Evolutionary conservation across 140 eudicot species (phyloP).

Genomic region (Senecio squalidus): DNA sequence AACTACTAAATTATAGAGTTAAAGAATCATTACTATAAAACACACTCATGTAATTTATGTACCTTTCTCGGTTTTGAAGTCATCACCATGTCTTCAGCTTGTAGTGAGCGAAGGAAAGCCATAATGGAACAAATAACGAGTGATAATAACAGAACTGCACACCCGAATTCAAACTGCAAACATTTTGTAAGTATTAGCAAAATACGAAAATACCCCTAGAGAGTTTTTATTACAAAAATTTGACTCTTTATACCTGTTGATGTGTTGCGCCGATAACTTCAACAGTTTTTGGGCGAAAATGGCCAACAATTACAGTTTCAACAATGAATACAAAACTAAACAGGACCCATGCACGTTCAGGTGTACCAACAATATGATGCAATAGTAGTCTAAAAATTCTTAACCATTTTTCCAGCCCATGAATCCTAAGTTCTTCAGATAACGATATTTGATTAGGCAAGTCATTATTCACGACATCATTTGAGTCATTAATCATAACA

Average conservation of each 20-base stretch:
- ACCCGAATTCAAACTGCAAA: conserved; percentile 90
- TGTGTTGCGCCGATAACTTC: conserved; percentile 64
- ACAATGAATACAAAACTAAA: conserved; percentile 77
- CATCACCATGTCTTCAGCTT: conserved; percentile 88
- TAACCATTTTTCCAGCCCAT: conserved; percentile 87
- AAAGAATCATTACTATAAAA: background rate
- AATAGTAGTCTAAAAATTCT: conserved; percentile 58
- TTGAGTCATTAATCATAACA: conserved; percentile 45
- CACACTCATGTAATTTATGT: conserved; percentile 9
- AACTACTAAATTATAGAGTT: background rate
- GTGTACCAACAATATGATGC: conserved; percentile 83
- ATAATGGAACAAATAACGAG: conserved; percentile 89
- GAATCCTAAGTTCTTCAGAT: conserved; percentile 90
- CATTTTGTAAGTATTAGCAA: conserved; percentile 16
- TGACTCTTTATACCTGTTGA: conserved; percentile 58
- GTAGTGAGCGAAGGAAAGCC: conserved; percentile 90
- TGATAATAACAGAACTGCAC: conserved; percentile 77
- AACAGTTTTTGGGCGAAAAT: conserved; percentile 72
- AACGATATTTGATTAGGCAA: conserved; percentile 75
- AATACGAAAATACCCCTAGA: background rate
- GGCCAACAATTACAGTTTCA: conserved; percentile 77
- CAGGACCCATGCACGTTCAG: conserved; percentile 94
- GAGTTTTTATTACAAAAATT: conserved; percentile 9
- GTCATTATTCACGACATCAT: conserved; percentile 40
- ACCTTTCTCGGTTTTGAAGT: conserved; percentile 97